Evolutionary conservation across 371 early-diverging fungal genomes (phyloP).

Genomic region (Lichtheimia corymbifera): DNA sequence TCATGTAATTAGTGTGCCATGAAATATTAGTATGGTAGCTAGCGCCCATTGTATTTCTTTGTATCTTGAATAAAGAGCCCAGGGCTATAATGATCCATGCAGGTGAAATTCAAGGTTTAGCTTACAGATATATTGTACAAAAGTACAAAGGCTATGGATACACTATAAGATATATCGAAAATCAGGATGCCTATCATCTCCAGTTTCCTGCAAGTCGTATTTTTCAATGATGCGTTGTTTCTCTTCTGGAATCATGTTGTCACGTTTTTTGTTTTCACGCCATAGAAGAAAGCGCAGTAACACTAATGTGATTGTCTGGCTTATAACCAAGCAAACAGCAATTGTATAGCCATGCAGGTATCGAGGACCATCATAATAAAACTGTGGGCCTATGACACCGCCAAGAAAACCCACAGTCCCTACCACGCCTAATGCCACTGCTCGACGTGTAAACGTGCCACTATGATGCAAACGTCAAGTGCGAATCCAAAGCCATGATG

Average conservation of each 20-base stretch:
- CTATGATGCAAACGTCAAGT: no score
- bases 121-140: no score
- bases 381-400: not conserved
- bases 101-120: no score
- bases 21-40: no score
- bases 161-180: constrained; percentile 4
- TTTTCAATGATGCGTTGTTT: constrained; percentile 1
- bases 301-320: not conserved
- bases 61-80: no score
- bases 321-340: constrained; percentile 1
- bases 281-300: constrained; percentile 10
- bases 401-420: not conserved
- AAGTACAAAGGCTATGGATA: no score
- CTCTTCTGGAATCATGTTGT: constrained; percentile 2
- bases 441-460: not conserved
- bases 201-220: not conserved
- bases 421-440: not conserved
- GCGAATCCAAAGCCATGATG: no score
- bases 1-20: no score
- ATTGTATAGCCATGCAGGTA: constrained; percentile 3
- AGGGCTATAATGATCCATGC: no score
- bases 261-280: constrained; percentile 9
- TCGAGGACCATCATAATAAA: constrained; percentile 3
- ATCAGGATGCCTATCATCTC: constrained; percentile 9
- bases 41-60: no score